Evolutionary conservation across 495 filamentous ascomycete genomes (phyloP).

Genomic region (Hypomontagnella submonticulosa): DNA sequence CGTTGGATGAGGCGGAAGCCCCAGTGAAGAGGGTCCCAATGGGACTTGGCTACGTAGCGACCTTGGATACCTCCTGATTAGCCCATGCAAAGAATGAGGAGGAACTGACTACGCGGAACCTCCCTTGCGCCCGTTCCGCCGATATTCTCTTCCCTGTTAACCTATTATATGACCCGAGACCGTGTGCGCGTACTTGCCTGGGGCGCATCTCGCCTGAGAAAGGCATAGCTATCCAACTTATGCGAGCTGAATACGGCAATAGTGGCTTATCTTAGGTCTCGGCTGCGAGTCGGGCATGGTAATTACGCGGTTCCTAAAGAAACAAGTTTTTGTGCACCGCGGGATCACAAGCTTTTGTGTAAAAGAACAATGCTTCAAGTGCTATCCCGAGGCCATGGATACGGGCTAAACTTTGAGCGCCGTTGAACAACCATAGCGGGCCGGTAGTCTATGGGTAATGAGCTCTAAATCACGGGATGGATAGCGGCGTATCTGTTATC

Average conservation of each 20-base stretch:
- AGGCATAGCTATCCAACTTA: slow-evolving; percentile 15
- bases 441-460: slow-evolving; percentile 21
- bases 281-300: slow-evolving; percentile 34
- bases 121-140: slow-evolving; percentile 39
- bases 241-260: slow-evolving; percentile 38
- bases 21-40: slow-evolving; percentile 9
- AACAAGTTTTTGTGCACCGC: slow-evolving; percentile 32
- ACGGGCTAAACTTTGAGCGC: slow-evolving; percentile 42
- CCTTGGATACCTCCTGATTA: slow-evolving; percentile 3
- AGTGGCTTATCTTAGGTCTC: slow-evolving; percentile 41
- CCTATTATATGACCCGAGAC: slow-evolving; percentile 34
- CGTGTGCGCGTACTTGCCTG: slow-evolving; percentile 32
- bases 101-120: slow-evolving; percentile 23
- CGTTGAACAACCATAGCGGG: slow-evolving; percentile 40
- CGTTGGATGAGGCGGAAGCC: slow-evolving; percentile 28
- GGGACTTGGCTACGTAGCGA: slow-evolving; percentile 19
- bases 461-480: slow-evolving; percentile 16
- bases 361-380: slow-evolving; percentile 7
- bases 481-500: slow-evolving; percentile 6
- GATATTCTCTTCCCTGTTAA: slow-evolving; percentile 13
- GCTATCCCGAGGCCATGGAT: slow-evolving; percentile 46
- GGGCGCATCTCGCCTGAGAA: slow-evolving; percentile 3
- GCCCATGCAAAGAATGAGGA: slow-evolving; percentile 22
- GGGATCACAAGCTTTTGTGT: slow-evolving; percentile 36
- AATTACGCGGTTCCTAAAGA: slow-evolving; percentile 34